A percentile compares a stretch with the other conserved stretches of the same genome.
Evolutionary conservation across 768 basidiomycete species (phyloP).

Genomic region (Hericium coralloides): DNA sequence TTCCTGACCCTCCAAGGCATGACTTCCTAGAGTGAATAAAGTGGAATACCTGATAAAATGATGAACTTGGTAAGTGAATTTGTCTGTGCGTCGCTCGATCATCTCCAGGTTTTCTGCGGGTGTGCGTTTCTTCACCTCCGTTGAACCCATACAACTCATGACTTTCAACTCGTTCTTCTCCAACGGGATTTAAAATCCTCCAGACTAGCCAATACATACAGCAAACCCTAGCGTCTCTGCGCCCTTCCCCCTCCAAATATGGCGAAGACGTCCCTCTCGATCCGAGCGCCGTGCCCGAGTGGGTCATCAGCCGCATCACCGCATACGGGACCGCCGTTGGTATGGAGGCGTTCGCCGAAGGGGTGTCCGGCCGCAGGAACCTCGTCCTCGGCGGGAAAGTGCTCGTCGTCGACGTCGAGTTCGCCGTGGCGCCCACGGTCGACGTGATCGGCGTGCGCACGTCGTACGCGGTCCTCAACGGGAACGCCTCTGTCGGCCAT

Average conservation of each 20-base stretch:
- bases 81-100: too few species aligned
- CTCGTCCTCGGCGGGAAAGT: constrained; percentile 71
- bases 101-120: too few species aligned
- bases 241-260: constrained; percentile 26
- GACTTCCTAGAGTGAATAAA: too few species aligned
- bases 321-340: constrained; percentile 55
- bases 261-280: constrained; percentile 59
- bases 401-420: constrained; percentile 71
- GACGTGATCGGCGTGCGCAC: not conserved
- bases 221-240: not conserved
- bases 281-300: constrained; percentile 33
- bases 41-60: too few species aligned
- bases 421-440: constrained; percentile 33
- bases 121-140: too few species aligned
- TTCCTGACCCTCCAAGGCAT: too few species aligned
- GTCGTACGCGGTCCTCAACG: not conserved
- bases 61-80: too few species aligned
- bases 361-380: constrained; percentile 36
- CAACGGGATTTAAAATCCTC: too few species aligned
- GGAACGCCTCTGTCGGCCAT: not conserved
- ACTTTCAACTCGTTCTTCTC: too few species aligned
- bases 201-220: not conserved
- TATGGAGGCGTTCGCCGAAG: constrained; percentile 69
- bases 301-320: constrained; percentile 52
- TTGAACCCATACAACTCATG: too few species aligned